Percentiles rank a stretch among this genome's conserved stretches.
phyloP scores from a whole-genome alignment of 331 rosid species.

The Prunus yedoensis region DNA sequence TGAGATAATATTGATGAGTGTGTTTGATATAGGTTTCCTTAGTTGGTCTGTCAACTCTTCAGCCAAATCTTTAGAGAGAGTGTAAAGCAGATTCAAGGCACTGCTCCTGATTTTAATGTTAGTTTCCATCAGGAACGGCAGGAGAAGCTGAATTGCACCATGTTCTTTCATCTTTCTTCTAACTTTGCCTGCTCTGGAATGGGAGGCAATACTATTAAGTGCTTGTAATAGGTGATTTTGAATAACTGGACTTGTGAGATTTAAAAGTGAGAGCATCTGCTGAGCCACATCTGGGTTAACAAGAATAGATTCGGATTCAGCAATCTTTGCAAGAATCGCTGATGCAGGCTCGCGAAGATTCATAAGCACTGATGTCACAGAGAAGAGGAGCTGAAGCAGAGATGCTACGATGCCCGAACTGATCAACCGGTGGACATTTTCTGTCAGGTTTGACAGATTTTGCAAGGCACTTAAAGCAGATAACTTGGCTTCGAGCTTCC shows the following conservation, averaged over 20 bases:
- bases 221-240: slow-evolving; percentile 82
- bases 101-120: slow-evolving; percentile 47
- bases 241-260: slow-evolving; percentile 76
- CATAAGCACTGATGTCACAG: slow-evolving; percentile 96
- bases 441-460: slow-evolving; percentile 60
- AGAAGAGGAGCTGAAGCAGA: slow-evolving; percentile 86
- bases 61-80: slow-evolving; percentile 71
- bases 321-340: slow-evolving; percentile 77
- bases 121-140: slow-evolving; percentile 70
- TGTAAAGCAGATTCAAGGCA: slow-evolving; percentile 56
- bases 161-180: slow-evolving; percentile 71
- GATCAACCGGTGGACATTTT: slow-evolving; percentile 63
- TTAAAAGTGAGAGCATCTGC: slow-evolving; percentile 90
- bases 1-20: slow-evolving; percentile 51
- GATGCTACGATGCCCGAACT: slow-evolving; percentile 63
- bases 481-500: slow-evolving; percentile 89
- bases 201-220: slow-evolving; percentile 71
- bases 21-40: slow-evolving; percentile 53
- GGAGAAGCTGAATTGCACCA: slow-evolving; percentile 79
- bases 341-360: slow-evolving; percentile 92
- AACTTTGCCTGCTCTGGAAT: slow-evolving; percentile 59
- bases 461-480: slow-evolving; percentile 87
- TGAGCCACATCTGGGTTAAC: slow-evolving; percentile 62
- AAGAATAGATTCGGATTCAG: slow-evolving; percentile 70
- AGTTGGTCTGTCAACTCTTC: slow-evolving; percentile 72